A percentile compares a stretch with the other conserved stretches of the same genome.
These are phyloP conservation scores for Beta macrorhiza DNA, from an alignment of 179 eudicot species.

Conservation along the genomic window DNA sequence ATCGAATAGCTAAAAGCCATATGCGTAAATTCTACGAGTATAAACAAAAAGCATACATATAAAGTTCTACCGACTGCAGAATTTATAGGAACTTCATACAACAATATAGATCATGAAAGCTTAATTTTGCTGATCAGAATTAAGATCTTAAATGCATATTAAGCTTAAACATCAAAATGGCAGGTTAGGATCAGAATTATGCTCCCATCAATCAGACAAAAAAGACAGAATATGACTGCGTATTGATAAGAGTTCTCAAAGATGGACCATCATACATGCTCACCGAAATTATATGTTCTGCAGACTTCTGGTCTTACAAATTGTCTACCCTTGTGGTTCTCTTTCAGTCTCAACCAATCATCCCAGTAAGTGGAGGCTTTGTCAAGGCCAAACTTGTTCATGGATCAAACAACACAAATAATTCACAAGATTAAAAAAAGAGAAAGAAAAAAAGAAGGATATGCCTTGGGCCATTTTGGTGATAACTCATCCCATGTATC, in stretches of 20 bases:
- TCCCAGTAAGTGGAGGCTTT: constrained; percentile 84
- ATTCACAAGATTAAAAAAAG: constrained; percentile 17
- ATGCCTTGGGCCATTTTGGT: constrained; percentile 99
- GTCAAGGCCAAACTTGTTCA: constrained; percentile 50
- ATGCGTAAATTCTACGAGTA: too few relatives aligned
- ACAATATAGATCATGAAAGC: not conserved
- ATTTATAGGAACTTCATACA: too few relatives aligned
- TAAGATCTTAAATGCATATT: not conserved
- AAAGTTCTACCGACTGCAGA: too few relatives aligned
- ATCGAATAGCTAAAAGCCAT: too few relatives aligned
- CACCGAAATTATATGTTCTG: constrained; percentile 97
- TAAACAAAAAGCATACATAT: too few relatives aligned
- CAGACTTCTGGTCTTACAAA: constrained; percentile 97
- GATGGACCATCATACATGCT: constrained; percentile 70
- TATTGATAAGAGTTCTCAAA: constrained; percentile 1
- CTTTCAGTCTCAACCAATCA: constrained; percentile 96
- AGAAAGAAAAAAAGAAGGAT: constrained; percentile 58
- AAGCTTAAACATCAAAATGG: constrained; percentile 2
- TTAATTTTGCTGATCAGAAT: not conserved
- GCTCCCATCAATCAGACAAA: not conserved
- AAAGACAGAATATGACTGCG: not conserved
- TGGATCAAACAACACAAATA: constrained; percentile 13
- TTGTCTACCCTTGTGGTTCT: constrained; percentile 86
- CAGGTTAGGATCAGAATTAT: not conserved
- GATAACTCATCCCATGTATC: constrained; percentile 93